Conservation (phyloP, 2,329 filamentous ascomycete genomes). For the Phialocephala sp. region DNA sequence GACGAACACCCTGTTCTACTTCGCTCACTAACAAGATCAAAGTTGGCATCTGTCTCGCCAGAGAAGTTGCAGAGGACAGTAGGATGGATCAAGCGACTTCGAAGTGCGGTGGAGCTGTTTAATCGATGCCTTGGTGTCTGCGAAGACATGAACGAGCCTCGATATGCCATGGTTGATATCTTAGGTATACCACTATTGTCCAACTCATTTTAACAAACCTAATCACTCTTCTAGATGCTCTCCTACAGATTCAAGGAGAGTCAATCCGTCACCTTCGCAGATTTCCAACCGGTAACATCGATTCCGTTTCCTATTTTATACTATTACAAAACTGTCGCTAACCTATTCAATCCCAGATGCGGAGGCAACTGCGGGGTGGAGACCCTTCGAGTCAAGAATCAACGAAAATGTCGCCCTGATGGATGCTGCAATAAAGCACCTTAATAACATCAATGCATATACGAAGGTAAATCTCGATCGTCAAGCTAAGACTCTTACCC, state of each 20-base stretch:
- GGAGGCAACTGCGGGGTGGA: conserved; percentile 14
- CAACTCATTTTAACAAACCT: background rate
- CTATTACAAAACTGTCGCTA: background rate
- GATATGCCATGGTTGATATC: conserved; percentile 23
- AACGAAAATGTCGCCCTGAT: conserved; percentile 21
- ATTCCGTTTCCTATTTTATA: background rate
- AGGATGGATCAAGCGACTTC: conserved; percentile 21
- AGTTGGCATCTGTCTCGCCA: conserved; percentile 26
- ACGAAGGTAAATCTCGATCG: conserved; percentile 28
- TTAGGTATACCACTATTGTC: conserved; percentile 11
- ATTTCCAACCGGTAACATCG: conserved; percentile 7
- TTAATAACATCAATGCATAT: conserved; percentile 31
- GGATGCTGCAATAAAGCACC: conserved; percentile 27
- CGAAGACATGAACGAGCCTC: conserved; percentile 30
- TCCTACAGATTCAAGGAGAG: conserved; percentile 3
- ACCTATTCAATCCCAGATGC: conserved; percentile 22
- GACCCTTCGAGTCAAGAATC: conserved; percentile 17
- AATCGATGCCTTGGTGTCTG: conserved; percentile 29
- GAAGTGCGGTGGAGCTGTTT: conserved; percentile 25
- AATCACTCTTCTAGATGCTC: background rate
- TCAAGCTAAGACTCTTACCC: conserved; percentile 20
- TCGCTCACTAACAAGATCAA: background rate
- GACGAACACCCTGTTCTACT: background rate
- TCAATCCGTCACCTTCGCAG: conserved; percentile 7
- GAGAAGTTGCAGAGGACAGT: conserved; percentile 22